Conservation (phyloP, 1,284 basidiomycete genomes). For the Cutaneotrichosporon arboriforme region DNA sequence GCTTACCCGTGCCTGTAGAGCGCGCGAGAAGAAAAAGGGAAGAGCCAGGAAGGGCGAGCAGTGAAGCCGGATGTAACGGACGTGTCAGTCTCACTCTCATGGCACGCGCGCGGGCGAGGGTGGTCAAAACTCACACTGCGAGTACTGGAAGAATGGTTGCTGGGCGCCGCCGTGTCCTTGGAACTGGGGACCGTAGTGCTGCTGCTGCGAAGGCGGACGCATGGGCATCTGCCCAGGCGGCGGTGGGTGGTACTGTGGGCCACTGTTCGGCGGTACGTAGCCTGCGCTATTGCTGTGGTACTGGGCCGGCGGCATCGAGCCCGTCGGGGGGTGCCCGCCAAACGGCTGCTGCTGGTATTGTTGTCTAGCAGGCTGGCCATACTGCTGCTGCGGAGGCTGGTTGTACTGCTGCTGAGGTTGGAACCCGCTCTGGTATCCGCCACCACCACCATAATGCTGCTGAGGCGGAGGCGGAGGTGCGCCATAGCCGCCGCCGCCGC, state of each 20-base stretch:
- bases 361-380: too few relatives aligned
- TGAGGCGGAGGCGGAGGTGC: background rate
- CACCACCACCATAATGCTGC: background rate
- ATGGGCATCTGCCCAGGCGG: slow-evolving; percentile 3
- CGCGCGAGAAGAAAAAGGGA: background rate
- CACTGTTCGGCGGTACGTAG: slow-evolving; percentile 4
- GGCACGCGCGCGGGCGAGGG: background rate
- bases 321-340: slow-evolving; percentile 11
- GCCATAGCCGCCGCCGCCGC: background rate
- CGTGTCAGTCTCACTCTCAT: background rate
- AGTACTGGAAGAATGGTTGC: slow-evolving; percentile 70
- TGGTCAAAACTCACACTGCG: slow-evolving; percentile 56
- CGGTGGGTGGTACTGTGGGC: background rate
- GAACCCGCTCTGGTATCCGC: slow-evolving; percentile 2
- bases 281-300: slow-evolving; percentile 14
- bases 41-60: background rate
- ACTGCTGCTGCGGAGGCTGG: background rate
- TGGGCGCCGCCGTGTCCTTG: slow-evolving; percentile 54
- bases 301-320: slow-evolving; percentile 7
- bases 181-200: slow-evolving; percentile 63
- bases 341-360: background rate
- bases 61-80: background rate
- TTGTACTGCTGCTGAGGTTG: background rate
- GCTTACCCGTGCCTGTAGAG: slow-evolving; percentile 28
- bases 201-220: slow-evolving; percentile 54